Conservation (phyloP, 495 filamentous ascomycete species). For the Aspergillus homomorphus region DNA sequence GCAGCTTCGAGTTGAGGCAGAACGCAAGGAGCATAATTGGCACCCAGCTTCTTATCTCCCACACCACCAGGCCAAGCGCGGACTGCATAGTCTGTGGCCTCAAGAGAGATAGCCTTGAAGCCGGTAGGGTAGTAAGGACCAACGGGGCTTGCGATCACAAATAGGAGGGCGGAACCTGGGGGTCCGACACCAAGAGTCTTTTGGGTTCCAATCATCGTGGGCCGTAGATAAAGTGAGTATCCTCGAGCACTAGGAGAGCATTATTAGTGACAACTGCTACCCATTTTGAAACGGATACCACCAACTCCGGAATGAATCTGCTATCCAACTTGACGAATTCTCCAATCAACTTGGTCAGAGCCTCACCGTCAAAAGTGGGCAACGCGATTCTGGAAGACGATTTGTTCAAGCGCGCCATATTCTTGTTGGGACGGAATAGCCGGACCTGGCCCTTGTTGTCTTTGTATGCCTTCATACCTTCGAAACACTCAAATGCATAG, state of each 20-base stretch:
- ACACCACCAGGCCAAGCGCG: slow-evolving; percentile 97
- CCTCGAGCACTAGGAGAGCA: slow-evolving; percentile 55
- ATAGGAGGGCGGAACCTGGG: slow-evolving; percentile 86
- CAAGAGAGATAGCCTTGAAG: slow-evolving; percentile 92
- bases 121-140: slow-evolving; percentile 97
- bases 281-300: background rate
- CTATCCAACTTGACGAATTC: slow-evolving; percentile 76
- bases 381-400: slow-evolving; percentile 87
- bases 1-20: slow-evolving; percentile 89
- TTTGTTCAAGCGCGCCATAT: slow-evolving; percentile 91
- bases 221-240: slow-evolving; percentile 91
- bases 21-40: slow-evolving; percentile 97
- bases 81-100: slow-evolving; percentile 91
- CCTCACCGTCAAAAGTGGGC: slow-evolving; percentile 70
- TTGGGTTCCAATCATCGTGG: slow-evolving; percentile 96
- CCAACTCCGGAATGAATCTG: slow-evolving; percentile 78
- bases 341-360: slow-evolving; percentile 74
- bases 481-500: slow-evolving; percentile 96
- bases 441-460: slow-evolving; percentile 69
- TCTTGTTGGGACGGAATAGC: slow-evolving; percentile 92
- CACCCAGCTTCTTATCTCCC: slow-evolving; percentile 95
- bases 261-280: background rate
- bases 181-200: slow-evolving; percentile 86
- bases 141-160: slow-evolving; percentile 92
- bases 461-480: slow-evolving; percentile 98